Percentiles rank a stretch among this genome's conserved stretches.
phyloP scores from a whole-genome alignment of 1,139 yeast genomes.

The Pichia sp. region DNA sequence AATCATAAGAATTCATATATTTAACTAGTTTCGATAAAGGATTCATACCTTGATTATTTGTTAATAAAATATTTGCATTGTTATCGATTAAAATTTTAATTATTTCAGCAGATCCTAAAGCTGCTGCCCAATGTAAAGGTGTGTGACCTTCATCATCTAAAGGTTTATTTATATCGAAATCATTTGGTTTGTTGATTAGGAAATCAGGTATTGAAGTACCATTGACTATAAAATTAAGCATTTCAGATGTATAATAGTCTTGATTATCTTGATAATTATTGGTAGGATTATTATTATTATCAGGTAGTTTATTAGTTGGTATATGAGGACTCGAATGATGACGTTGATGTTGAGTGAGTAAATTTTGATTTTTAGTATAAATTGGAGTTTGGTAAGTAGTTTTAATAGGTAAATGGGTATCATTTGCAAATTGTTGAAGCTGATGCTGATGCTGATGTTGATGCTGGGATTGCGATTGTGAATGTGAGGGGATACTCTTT shows the following conservation, averaged over 20 bases:
- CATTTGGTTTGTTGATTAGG: slow-evolving; percentile 65
- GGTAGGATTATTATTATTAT: no score
- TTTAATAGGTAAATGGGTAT: no score
- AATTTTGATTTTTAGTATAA: no score
- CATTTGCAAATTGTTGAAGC: no score
- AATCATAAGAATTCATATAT: slow-evolving; percentile 82
- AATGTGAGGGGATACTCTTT: no score
- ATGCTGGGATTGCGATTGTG: no score
- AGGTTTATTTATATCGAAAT: slow-evolving; percentile 75
- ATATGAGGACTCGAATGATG: slow-evolving; percentile 10
- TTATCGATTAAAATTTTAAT: slow-evolving; percentile 57
- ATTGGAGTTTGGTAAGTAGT: no score
- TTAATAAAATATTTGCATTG: slow-evolving; percentile 71
- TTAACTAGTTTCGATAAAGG: slow-evolving; percentile 76
- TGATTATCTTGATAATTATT: slow-evolving; percentile 5
- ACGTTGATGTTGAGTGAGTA: slow-evolving; percentile 3
- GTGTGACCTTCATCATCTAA: slow-evolving; percentile 96
- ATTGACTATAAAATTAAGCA: slow-evolving; percentile 58
- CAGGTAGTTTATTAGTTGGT: no score
- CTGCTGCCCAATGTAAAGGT: slow-evolving; percentile 94
- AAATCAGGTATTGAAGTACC: slow-evolving; percentile 73
- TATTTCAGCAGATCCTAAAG: slow-evolving; percentile 74
- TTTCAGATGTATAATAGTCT: slow-evolving; percentile 43
- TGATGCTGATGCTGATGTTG: no score
- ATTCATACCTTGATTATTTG: slow-evolving; percentile 73